Conservation (phyloP, 2,329 filamentous ascomycete species). For the Claviceps fusiformis region DNA sequence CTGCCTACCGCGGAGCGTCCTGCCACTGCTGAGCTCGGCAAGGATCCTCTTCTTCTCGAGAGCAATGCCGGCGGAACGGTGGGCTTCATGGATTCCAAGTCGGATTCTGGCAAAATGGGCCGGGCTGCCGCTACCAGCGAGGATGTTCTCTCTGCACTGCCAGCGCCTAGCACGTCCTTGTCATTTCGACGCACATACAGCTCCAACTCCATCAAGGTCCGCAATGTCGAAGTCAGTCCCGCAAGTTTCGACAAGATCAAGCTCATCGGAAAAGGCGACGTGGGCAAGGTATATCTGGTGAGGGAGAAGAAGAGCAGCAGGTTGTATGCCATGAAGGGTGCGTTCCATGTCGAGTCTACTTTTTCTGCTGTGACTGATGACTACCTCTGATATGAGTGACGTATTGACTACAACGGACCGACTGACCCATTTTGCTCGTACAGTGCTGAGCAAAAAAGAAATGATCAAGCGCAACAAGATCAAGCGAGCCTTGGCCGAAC, state of each 20-base stretch:
- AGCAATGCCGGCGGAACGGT: constrained; percentile 26
- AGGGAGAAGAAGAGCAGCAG: constrained; percentile 94
- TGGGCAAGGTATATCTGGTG: constrained; percentile 95
- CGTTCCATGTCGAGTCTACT: constrained; percentile 10
- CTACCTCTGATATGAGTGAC: not conserved
- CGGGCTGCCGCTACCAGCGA: constrained; percentile 28
- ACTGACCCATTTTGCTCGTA: not conserved
- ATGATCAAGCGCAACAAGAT: constrained; percentile 99
- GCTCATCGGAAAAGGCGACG: constrained; percentile 95
- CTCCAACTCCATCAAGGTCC: constrained; percentile 97
- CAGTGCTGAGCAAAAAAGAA: constrained; percentile 97
- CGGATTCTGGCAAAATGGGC: constrained; percentile 17
- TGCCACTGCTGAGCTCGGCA: constrained; percentile 73
- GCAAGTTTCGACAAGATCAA: constrained; percentile 99
- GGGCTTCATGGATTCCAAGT: constrained; percentile 12
- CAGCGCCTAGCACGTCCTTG: constrained; percentile 52
- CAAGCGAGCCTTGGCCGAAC: constrained; percentile 91
- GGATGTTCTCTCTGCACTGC: constrained; percentile 46
- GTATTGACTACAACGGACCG: too few relatives aligned
- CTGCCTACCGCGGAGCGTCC: constrained; percentile 52
- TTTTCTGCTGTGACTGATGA: not conserved
- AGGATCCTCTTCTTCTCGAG: constrained; percentile 53
- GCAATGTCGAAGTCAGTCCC: constrained; percentile 90
- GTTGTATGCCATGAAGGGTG: constrained; percentile 98
- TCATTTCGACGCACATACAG: constrained; percentile 93